A percentile compares a stretch with the other conserved stretches of the same genome.
These are phyloP conservation scores for Ogataea kodamae DNA, from an alignment of 805 yeast species.

Conservation along the genomic window DNA sequence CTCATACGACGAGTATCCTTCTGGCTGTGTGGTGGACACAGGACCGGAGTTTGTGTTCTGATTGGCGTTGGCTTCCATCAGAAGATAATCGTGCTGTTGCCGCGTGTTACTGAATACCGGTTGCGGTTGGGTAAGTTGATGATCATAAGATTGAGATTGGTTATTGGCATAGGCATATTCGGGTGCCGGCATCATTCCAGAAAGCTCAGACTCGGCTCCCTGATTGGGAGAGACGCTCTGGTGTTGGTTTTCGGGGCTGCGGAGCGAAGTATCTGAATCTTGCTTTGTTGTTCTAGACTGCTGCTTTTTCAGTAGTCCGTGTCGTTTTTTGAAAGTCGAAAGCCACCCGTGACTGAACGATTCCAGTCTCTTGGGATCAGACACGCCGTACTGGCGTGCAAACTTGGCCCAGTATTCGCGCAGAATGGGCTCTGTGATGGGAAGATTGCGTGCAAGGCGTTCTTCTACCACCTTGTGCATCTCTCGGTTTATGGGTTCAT, in stretches of 20 bases:
- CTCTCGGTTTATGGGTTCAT: constrained; percentile 54
- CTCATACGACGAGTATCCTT: constrained; percentile 19
- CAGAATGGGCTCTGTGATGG: constrained; percentile 52
- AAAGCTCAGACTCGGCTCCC: constrained; percentile 8
- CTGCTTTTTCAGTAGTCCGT: constrained; percentile 31
- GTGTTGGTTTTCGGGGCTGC: constrained; percentile 1
- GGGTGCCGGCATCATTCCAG: constrained; percentile 15
- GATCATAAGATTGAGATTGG: constrained; percentile 9
- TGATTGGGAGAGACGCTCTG: not conserved
- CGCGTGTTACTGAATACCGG: constrained; percentile 12
- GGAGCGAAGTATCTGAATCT: constrained; percentile 1
- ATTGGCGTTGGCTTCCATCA: constrained; percentile 13
- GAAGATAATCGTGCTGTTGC: constrained; percentile 17
- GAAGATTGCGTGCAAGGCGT: constrained; percentile 40
- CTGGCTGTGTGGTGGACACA: constrained; percentile 5
- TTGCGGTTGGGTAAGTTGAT: constrained; percentile 15
- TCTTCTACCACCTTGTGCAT: constrained; percentile 54
- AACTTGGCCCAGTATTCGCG: constrained; percentile 54
- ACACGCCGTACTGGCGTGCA: constrained; percentile 55
- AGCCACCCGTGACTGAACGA: constrained; percentile 64
- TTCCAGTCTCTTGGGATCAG: constrained; percentile 53
- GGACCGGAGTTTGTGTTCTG: constrained; percentile 4
- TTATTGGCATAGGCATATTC: constrained; percentile 13
- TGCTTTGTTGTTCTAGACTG: constrained; percentile 8
- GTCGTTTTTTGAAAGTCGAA: constrained; percentile 56